These are phyloP conservation scores for Candida albicans DNA, from an alignment of 1,139 yeast species.

Conservation along the genomic window DNA sequence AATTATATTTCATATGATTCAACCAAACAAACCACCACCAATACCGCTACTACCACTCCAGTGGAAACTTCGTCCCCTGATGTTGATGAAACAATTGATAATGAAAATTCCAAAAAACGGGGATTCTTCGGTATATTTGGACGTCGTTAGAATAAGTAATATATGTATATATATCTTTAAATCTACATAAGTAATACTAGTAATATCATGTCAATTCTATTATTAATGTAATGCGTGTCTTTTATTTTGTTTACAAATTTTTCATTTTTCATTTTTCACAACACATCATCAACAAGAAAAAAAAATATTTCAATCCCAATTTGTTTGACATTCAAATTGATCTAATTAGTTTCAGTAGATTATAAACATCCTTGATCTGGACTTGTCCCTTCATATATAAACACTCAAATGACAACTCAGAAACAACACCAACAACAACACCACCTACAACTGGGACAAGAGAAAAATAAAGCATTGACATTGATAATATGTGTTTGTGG, in stretches of 20 bases:
- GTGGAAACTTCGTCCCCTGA: not conserved
- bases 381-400: not conserved
- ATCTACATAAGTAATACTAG: not conserved
- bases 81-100: too few species aligned
- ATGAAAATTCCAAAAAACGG: slow-evolving; percentile 15
- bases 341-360: too few species aligned
- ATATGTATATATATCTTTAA: not conserved
- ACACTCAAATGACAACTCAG: not conserved
- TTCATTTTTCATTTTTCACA: too few species aligned
- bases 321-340: too few species aligned
- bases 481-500: slow-evolving; percentile 63
- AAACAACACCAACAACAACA: slow-evolving; percentile 1
- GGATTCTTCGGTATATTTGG: slow-evolving; percentile 51
- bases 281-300: too few species aligned
- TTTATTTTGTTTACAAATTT: too few species aligned
- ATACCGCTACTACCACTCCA: slow-evolving; percentile 2
- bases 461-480: slow-evolving; percentile 18
- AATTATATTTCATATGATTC: slow-evolving; percentile 62
- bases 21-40: slow-evolving; percentile 1
- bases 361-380: too few species aligned
- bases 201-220: too few species aligned
- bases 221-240: too few species aligned
- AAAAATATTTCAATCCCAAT: too few species aligned
- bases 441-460: slow-evolving; percentile 2
- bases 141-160: slow-evolving; percentile 15